These are phyloP conservation scores for Populus hybrid DNA, from an alignment of 441 rosid species.

Conservation along the genomic window DNA sequence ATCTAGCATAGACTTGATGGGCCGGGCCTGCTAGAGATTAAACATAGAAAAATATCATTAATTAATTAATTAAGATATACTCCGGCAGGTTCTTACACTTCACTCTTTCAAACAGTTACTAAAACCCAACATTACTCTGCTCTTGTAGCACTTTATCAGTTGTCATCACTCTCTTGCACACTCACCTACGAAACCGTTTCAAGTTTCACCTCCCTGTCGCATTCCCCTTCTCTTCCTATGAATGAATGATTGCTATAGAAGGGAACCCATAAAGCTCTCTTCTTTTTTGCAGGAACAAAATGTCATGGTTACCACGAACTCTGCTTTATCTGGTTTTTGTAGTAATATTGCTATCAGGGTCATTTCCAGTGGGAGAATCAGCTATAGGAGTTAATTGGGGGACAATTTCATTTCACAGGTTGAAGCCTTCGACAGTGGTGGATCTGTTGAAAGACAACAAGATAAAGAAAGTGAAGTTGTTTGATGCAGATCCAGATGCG, in stretches of 20 bases:
- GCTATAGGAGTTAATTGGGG: conserved; percentile 97
- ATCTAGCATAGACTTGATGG: no score
- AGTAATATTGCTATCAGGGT: conserved; percentile 23
- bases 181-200: neutral
- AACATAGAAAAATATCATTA: no score
- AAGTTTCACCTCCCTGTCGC: neutral
- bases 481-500: conserved; percentile 69
- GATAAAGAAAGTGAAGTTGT: conserved; percentile 76
- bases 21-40: no score
- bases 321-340: neutral
- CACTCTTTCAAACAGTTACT: neutral
- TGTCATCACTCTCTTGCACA: neutral
- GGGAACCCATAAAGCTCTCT: neutral
- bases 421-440: conserved; percentile 83
- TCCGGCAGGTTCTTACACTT: neutral
- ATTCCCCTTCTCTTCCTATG: neutral
- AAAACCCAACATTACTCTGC: neutral
- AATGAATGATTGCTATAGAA: neutral
- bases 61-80: neutral
- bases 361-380: conserved; percentile 40
- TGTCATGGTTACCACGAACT: conserved; percentile 10
- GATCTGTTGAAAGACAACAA: conserved; percentile 79
- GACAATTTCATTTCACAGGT: conserved; percentile 58
- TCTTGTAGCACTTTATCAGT: neutral
- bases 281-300: neutral